phyloP scores from a whole-genome alignment of 106 monocot genomes.

The Allium cepa region DNA sequence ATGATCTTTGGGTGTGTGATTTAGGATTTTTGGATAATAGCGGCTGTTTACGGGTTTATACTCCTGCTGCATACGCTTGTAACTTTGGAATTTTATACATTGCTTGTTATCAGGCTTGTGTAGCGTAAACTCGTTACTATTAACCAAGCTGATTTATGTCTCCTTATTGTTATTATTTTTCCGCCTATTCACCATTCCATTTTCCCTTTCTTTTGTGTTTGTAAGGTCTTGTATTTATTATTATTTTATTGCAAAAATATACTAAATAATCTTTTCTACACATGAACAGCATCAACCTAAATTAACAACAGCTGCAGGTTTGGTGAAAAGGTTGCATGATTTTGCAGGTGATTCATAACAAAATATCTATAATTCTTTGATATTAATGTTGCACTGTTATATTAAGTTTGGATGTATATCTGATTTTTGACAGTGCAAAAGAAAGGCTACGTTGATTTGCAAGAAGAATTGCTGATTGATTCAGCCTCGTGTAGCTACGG shows the following conservation, averaged over 20 bases:
- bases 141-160: no score
- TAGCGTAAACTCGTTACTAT: no score
- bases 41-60: no score
- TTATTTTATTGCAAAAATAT: background rate
- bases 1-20: no score
- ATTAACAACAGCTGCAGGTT: conserved; percentile 67
- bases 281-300: conserved; percentile 25
- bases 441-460: conserved; percentile 58
- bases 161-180: no score
- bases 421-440: conserved; percentile 54
- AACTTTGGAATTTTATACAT: no score
- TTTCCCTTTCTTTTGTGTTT: background rate
- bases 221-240: background rate
- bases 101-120: no score
- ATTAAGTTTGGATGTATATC: no score
- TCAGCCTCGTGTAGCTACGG: conserved; percentile 51
- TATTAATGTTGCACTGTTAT: background rate
- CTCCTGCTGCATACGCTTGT: no score
- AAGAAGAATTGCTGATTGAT: conserved; percentile 31
- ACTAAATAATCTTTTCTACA: no score
- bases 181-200: no score
- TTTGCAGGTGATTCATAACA: conserved; percentile 41
- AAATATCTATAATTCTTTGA: conserved; percentile 1
- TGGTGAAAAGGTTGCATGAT: conserved; percentile 77
- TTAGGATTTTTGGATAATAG: no score